Evolutionary conservation across 331 rosid species (phyloP).

Genomic region (Dryas integrifolia): DNA sequence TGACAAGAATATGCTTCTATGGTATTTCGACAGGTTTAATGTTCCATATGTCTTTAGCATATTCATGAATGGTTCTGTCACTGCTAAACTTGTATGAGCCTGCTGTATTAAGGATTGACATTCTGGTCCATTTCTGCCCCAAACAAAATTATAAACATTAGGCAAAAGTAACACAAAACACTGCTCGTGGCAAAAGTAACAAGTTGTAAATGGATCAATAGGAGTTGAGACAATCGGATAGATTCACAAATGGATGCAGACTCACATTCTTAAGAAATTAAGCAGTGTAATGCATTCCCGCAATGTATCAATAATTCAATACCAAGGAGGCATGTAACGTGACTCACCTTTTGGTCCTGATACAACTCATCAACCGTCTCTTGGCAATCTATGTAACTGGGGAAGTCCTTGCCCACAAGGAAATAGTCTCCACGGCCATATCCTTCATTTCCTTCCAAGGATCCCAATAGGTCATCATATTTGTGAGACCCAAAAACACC

Average conservation of each 20-base stretch:
- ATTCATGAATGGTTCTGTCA: conserved; percentile 93
- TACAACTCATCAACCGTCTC: conserved; percentile 87
- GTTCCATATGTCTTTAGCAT: conserved; percentile 89
- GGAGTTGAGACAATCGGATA: background rate
- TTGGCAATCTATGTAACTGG: conserved; percentile 93
- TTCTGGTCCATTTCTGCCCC: conserved; percentile 83
- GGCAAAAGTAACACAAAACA: conserved; percentile 19
- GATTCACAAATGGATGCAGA: too few species aligned
- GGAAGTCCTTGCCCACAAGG: conserved; percentile 98
- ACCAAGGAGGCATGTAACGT: too few species aligned
- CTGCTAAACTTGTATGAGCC: conserved; percentile 98
- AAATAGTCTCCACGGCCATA: conserved; percentile 91
- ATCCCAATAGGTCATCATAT: conserved; percentile 78
- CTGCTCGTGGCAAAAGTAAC: background rate
- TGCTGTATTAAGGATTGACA: conserved; percentile 95
- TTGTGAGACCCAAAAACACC: conserved; percentile 77
- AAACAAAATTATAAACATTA: conserved; percentile 27
- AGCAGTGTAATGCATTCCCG: background rate
- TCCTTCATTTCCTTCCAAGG: conserved; percentile 93
- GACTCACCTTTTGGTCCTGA: conserved; percentile 65
- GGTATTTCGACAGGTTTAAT: conserved; percentile 61
- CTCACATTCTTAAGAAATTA: background rate
- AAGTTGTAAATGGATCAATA: background rate
- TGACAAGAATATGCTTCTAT: conserved; percentile 28
- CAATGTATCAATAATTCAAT: background rate